phyloP scores from a whole-genome alignment of 2,329 filamentous ascomycete species.

The Teratosphaeria destructans region DNA sequence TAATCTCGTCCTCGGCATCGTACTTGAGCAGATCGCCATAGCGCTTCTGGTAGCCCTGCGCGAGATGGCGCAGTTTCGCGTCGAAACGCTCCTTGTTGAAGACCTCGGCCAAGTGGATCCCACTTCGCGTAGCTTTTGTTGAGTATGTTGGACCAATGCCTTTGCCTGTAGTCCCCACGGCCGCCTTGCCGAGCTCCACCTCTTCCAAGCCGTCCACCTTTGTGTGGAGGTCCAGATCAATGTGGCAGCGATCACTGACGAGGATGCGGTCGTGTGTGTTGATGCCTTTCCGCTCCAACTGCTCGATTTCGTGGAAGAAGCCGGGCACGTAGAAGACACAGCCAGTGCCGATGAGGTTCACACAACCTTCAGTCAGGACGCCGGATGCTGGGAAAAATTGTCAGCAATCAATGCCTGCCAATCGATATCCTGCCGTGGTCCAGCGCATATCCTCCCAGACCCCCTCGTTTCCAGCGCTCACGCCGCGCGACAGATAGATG shows the following conservation, averaged over 20 bases:
- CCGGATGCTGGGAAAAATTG: conserved; percentile 45
- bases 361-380: conserved; percentile 58
- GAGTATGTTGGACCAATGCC: conserved; percentile 48
- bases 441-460: background rate
- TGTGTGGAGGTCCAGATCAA: conserved; percentile 56
- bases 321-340: conserved; percentile 59
- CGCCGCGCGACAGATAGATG: background rate
- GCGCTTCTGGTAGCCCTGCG: conserved; percentile 53
- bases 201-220: conserved; percentile 58
- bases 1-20: conserved; percentile 61
- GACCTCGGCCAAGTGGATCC: conserved; percentile 56
- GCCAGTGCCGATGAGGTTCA: conserved; percentile 59
- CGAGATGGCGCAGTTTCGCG: conserved; percentile 52
- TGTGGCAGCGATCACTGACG: conserved; percentile 53
- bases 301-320: conserved; percentile 56
- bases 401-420: background rate
- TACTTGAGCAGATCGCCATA: conserved; percentile 58
- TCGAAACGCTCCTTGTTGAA: conserved; percentile 59
- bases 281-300: conserved; percentile 51
- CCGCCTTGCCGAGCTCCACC: conserved; percentile 39
- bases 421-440: background rate
- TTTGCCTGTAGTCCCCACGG: conserved; percentile 42
- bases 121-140: conserved; percentile 54
- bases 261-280: conserved; percentile 50
- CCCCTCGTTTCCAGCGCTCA: background rate